Conservation (phyloP, 805 yeast genomes). For the Schizosaccharomyces lindneri region DNA sequence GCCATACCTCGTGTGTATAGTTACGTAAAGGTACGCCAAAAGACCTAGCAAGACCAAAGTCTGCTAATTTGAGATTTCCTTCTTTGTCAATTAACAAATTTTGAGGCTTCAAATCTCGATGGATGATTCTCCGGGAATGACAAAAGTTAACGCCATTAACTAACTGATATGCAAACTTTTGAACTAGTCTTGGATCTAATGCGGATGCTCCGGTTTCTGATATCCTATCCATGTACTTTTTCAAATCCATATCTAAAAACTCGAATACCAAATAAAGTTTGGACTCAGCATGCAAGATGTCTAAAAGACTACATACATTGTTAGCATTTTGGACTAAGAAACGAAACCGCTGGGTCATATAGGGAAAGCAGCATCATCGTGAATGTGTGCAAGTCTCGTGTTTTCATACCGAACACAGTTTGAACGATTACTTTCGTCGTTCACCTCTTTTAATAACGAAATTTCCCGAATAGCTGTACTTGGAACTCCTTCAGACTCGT, state of each 20-base stretch:
- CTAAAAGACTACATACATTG: slow-evolving; percentile 25
- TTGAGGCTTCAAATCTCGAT: slow-evolving; percentile 91
- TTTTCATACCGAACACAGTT: slow-evolving; percentile 1
- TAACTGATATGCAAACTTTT: slow-evolving; percentile 76
- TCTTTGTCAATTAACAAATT: slow-evolving; percentile 83
- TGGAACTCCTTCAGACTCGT: slow-evolving; percentile 96
- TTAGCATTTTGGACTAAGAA: not conserved
- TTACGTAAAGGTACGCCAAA: slow-evolving; percentile 94
- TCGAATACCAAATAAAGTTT: slow-evolving; percentile 84
- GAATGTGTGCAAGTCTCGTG: not conserved
- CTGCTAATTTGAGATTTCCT: slow-evolving; percentile 74
- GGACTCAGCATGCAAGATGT: slow-evolving; percentile 82
- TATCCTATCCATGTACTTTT: slow-evolving; percentile 87
- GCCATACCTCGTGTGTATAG: slow-evolving; percentile 71
- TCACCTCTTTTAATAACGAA: slow-evolving; percentile 74
- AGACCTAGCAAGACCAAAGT: slow-evolving; percentile 89
- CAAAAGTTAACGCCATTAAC: slow-evolving; percentile 53
- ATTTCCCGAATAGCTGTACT: slow-evolving; percentile 94
- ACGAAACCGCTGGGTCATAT: not conserved
- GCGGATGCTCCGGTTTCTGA: slow-evolving; percentile 59
- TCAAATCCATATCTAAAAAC: slow-evolving; percentile 77
- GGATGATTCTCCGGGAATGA: slow-evolving; percentile 81
- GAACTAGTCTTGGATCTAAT: slow-evolving; percentile 70
- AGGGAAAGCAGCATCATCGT: not conserved
- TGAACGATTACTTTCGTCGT: slow-evolving; percentile 79